These are phyloP conservation scores for Phytopythium ostracodes DNA, from an alignment of 352 stramenopile genomes.

Conservation along the genomic window DNA sequence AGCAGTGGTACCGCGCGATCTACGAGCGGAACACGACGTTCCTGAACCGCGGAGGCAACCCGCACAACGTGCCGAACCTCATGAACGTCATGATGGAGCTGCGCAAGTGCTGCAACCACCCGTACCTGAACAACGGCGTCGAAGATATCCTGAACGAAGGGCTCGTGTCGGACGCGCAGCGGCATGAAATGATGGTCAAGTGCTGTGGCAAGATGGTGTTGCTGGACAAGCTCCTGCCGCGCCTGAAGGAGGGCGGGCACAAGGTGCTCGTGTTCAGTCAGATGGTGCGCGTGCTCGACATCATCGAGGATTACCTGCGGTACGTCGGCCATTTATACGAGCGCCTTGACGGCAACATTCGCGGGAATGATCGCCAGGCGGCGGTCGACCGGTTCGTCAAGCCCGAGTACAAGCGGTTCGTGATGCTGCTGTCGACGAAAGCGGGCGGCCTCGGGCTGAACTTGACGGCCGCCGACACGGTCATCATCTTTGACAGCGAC, in stretches of 20 bases:
- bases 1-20: constrained; percentile 88
- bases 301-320: constrained; percentile 98
- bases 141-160: constrained; percentile 86
- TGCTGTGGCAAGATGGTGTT: constrained; percentile 99
- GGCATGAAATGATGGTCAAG: constrained; percentile 94
- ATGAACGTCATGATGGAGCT: constrained; percentile 94
- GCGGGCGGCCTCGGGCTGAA: constrained; percentile 94
- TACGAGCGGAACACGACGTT: constrained; percentile 97
- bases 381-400: constrained; percentile 88
- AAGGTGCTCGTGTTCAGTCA: constrained; percentile 99
- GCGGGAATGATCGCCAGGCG: constrained; percentile 83
- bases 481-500: constrained; percentile 98
- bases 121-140: constrained; percentile 92
- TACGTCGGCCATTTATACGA: constrained; percentile 93
- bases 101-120: constrained; percentile 90
- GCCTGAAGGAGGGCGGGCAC: constrained; percentile 95
- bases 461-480: constrained; percentile 92
- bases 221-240: constrained; percentile 98
- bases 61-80: constrained; percentile 83
- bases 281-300: constrained; percentile 98
- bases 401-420: constrained; percentile 91
- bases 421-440: constrained; percentile 98
- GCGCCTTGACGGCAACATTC: constrained; percentile 97
- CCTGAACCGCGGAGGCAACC: constrained; percentile 75
- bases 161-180: constrained; percentile 61